Conservation (phyloP, 2,329 filamentous ascomycete species). For the Arthrobotrys sinensis region DNA sequence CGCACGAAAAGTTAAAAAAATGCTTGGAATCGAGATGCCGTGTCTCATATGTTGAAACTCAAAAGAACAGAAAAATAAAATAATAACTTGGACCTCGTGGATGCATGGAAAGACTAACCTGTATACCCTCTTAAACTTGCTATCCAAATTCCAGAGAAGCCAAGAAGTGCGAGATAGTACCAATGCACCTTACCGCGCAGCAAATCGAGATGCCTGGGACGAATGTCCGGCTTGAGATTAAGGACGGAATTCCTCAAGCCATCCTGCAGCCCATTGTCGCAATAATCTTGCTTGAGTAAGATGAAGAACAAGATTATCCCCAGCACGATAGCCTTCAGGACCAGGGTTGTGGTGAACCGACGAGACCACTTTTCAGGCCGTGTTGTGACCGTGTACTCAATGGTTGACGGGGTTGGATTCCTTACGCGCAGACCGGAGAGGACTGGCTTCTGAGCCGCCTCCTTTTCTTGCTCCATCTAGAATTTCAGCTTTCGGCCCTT, state of each 20-base stretch:
- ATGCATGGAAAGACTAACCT: slow-evolving; percentile 38
- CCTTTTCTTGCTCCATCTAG: slow-evolving; percentile 45
- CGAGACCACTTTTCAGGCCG: slow-evolving; percentile 64
- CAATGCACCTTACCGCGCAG: slow-evolving; percentile 53
- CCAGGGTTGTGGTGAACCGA: slow-evolving; percentile 69
- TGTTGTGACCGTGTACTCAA: slow-evolving; percentile 92
- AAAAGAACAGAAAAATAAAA: slow-evolving; percentile 22
- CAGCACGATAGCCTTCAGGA: slow-evolving; percentile 69
- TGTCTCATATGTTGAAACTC: slow-evolving; percentile 28
- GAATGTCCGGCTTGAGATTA: slow-evolving; percentile 42
- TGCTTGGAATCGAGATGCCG: slow-evolving; percentile 17
- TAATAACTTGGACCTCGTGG: slow-evolving; percentile 1
- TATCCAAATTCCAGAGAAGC: slow-evolving; percentile 55
- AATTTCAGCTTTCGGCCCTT: slow-evolving; percentile 3
- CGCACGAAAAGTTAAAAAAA: slow-evolving; percentile 7
- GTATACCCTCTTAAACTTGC: slow-evolving; percentile 55
- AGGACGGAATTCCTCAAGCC: slow-evolving; percentile 36
- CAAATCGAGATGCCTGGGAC: slow-evolving; percentile 51
- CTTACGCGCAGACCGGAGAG: slow-evolving; percentile 72
- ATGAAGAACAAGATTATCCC: slow-evolving; percentile 56
- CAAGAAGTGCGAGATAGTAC: slow-evolving; percentile 54
- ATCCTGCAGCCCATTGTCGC: slow-evolving; percentile 47
- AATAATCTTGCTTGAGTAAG: slow-evolving; percentile 53
- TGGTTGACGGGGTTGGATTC: slow-evolving; percentile 87
- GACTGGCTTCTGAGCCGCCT: slow-evolving; percentile 29